Evolutionary conservation across 2,329 filamentous ascomycete species (phyloP).

Genomic region (Pestalotiopsis sp.): DNA sequence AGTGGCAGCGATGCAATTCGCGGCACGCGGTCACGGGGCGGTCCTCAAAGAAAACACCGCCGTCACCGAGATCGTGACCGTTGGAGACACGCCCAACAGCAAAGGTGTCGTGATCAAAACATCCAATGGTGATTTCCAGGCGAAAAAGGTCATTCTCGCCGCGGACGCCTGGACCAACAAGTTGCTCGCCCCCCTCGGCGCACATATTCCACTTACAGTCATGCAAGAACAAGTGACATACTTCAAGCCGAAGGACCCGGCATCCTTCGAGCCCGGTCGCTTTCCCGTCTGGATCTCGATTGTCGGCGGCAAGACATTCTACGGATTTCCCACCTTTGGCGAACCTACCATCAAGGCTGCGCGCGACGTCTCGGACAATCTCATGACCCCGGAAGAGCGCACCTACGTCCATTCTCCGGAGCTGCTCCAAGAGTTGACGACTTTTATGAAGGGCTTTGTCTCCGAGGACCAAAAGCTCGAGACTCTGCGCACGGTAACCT

Average conservation of each 20-base stretch:
- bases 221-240: neutral
- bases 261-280: neutral
- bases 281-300: neutral
- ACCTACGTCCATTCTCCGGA: neutral
- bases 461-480: neutral
- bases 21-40: neutral
- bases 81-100: neutral
- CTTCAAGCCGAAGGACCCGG: neutral
- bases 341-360: neutral
- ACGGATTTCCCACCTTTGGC: neutral
- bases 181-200: neutral
- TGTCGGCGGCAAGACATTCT: neutral
- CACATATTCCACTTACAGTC: neutral
- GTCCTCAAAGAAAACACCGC: neutral
- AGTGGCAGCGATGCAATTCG: neutral
- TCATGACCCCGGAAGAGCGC: neutral
- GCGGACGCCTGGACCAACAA: neutral
- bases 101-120: neutral
- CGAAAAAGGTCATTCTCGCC: neutral
- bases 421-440: neutral
- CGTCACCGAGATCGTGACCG: neutral
- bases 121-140: neutral
- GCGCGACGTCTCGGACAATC: neutral
- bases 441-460: neutral
- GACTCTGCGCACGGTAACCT: neutral